Evolutionary conservation across 106 monocot species (phyloP), one percentile per base, ranked within the genome.

Genomic region (Narthecium ossifragum): DNA sequence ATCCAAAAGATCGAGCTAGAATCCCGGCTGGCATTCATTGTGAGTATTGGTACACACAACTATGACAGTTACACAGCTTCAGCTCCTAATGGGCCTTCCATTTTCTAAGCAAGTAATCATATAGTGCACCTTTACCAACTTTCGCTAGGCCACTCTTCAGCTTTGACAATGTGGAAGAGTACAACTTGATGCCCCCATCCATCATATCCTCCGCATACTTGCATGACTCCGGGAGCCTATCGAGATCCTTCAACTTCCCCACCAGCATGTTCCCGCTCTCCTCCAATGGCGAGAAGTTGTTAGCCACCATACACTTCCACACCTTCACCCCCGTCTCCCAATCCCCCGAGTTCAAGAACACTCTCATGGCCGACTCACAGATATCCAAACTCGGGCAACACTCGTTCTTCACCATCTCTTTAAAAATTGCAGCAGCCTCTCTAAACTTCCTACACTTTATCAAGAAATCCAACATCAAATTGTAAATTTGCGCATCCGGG

Each of bases 361-460:
- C n/a, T 31, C 43, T 70, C 31, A 88, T 33, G 4, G 69, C 72
- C 6, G 28, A 36, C 6, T 7, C 26, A 43, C 86, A 82, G 11
- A 57, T 82, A 26, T 45, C 53, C 5, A 51, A 33, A 1, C 47
- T 61, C 8, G 82, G 93, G 9, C 25, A 14, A 26, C 31, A 74
- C 55, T 85, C 88, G 28, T 88, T 93, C 77, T 73, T 80, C 39
- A 85, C 59, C 92, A 88, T 88, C 79, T 93, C 93, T 0, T 20
- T 81, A 33, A 93, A 79, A 14, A 85, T 32, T 2, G 61, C 52
- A 0, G 26, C 36, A 0, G 76, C 74, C 22, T 89, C 85, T 32
- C 45, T 69, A 17, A 63, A 8, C 53, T 68, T 77, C 47, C 51
- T 52, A 10, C 31, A 60, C 52, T 75, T 82, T 1, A 85, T 27